These are phyloP conservation scores for Populus pruinosa DNA, from an alignment of 345 rosid genomes.

Conservation along the genomic window DNA sequence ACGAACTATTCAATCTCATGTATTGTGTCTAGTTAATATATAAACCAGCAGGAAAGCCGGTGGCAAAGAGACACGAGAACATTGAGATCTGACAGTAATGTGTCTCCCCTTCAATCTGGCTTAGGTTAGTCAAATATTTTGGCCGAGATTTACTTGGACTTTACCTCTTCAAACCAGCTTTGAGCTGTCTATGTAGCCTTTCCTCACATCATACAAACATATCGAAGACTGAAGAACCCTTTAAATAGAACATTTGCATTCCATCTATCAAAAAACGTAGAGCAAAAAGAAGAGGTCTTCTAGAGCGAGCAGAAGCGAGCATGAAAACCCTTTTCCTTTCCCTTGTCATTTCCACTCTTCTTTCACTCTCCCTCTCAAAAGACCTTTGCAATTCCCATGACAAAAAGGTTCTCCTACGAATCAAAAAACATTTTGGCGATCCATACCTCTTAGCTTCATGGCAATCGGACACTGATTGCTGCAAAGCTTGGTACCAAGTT, in stretches of 20 bases:
- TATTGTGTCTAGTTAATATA: too few relatives aligned
- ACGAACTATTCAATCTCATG: not conserved
- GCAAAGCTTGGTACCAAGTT: slow-evolving; percentile 60
- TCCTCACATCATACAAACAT: not conserved
- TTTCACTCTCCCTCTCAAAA: slow-evolving; percentile 26
- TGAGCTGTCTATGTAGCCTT: not conserved
- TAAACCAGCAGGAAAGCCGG: too few relatives aligned
- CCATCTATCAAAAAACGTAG: not conserved
- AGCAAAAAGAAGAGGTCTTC: not conserved
- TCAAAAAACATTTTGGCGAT: slow-evolving; percentile 53
- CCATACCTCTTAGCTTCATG: slow-evolving; percentile 75
- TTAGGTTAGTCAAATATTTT: not conserved
- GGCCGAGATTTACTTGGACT: not conserved
- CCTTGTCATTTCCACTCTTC: slow-evolving; percentile 30
- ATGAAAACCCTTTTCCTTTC: slow-evolving; percentile 18
- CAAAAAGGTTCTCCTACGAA: slow-evolving; percentile 58
- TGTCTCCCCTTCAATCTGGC: not conserved
- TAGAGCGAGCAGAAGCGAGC: not conserved
- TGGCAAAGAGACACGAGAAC: not conserved
- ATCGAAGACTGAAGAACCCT: not conserved
- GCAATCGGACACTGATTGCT: slow-evolving; percentile 61
- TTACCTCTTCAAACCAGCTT: not conserved
- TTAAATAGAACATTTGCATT: not conserved
- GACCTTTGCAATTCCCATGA: slow-evolving; percentile 55
- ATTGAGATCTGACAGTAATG: not conserved